Conservation (phyloP, 2,329 filamentous ascomycete genomes). For the Xylariaceae sp. region DNA sequence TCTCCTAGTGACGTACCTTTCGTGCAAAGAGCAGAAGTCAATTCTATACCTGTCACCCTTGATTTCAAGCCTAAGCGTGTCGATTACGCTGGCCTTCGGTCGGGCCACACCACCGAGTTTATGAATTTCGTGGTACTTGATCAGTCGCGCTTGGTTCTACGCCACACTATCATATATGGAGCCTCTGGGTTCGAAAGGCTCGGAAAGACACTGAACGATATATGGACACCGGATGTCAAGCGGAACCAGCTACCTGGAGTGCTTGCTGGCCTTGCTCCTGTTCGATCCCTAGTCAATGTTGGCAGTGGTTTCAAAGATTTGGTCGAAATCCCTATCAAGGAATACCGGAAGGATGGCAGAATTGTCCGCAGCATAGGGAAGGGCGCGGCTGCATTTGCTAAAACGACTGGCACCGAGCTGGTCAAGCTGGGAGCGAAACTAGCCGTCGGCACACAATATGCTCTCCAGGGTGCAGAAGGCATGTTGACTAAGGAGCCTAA, state of each 20-base stretch:
- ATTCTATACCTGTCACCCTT: conserved; percentile 78
- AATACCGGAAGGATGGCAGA: conserved; percentile 93
- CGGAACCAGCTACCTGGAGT: conserved; percentile 87
- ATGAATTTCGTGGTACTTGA: conserved; percentile 98
- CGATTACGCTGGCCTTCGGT: conserved; percentile 89
- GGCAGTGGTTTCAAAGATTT: conserved; percentile 86
- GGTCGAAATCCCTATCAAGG: conserved; percentile 85
- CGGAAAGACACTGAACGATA: conserved; percentile 88
- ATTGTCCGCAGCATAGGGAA: conserved; percentile 91
- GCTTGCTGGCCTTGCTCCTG: conserved; percentile 84
- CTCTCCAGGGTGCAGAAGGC: conserved; percentile 86
- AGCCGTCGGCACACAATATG: conserved; percentile 92
- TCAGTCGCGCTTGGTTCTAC: conserved; percentile 81
- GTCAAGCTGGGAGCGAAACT: conserved; percentile 93
- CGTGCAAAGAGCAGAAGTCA: conserved; percentile 86
- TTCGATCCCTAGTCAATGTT: conserved; percentile 91
- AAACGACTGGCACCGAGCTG: conserved; percentile 92
- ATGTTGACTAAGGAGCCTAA: conserved; percentile 63
- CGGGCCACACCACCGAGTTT: conserved; percentile 93
- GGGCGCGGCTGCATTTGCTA: conserved; percentile 86
- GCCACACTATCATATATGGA: conserved; percentile 91
- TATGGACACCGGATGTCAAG: conserved; percentile 95
- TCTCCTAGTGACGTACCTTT: conserved; percentile 79
- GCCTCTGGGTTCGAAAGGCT: conserved; percentile 89
- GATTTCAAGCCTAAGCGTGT: conserved; percentile 99